phyloP scores from a whole-genome alignment of 164 flowering plant species.

The Protea cynaroides region DNA sequence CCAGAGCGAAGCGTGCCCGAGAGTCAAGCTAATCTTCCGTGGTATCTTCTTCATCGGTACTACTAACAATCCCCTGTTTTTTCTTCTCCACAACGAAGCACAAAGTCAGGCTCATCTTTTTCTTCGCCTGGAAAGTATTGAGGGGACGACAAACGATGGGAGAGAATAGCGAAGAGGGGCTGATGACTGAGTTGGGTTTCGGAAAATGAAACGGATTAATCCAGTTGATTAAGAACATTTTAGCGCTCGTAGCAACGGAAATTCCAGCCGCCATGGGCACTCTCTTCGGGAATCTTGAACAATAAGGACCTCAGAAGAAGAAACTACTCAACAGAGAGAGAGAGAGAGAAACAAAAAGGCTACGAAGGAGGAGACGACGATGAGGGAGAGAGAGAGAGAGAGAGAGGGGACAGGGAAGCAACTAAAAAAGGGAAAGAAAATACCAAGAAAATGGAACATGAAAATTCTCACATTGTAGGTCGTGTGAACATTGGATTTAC shows the following conservation, averaged over 20 bases:
- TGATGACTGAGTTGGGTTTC: conserved; percentile 9
- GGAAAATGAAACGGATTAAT: conserved; percentile 17
- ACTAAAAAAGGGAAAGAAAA: no score
- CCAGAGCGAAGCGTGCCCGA: no score
- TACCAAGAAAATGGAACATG: no score
- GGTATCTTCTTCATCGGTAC: neutral
- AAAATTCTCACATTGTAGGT: no score
- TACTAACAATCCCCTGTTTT: conserved; percentile 14
- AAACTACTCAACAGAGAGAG: neutral
- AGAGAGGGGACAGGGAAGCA: no score
- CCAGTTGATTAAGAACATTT: conserved; percentile 16
- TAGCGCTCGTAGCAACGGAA: conserved; percentile 27
- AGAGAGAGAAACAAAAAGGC: no score
- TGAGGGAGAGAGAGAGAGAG: no score
- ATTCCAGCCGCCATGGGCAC: conserved; percentile 46
- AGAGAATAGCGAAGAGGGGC: conserved; percentile 9
- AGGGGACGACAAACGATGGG: conserved; percentile 4
- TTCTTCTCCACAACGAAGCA: conserved; percentile 43
- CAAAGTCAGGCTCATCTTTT: conserved; percentile 29
- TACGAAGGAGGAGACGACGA: no score
- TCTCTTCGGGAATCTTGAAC: neutral
- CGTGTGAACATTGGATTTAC: no score
- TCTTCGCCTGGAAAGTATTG: conserved; percentile 5
- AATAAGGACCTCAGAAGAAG: neutral
- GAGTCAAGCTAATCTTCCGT: no score